A percentile compares a stretch with the other conserved stretches of the same genome.
Conservation (phyloP, 495 filamentous ascomycete genomes). For the Xylaria nigripes region DNA sequence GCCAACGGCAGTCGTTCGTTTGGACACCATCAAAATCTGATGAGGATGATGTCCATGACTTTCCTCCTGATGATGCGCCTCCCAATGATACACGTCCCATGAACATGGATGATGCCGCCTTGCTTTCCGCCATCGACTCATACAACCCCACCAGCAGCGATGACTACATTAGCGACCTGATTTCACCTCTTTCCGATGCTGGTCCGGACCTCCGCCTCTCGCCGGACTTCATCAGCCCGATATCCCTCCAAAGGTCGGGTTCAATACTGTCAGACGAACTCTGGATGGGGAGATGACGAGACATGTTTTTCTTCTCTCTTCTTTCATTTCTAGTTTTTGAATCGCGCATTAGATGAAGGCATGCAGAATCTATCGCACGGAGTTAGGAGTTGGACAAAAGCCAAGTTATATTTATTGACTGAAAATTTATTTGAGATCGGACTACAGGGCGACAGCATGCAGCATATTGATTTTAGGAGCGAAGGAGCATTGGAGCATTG, state of each 20-base stretch:
- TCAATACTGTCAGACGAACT: conserved; percentile 5
- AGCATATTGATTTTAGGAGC: no score
- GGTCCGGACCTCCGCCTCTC: not conserved
- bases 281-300: conserved; percentile 4
- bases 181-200: conserved; percentile 7
- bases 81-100: no score
- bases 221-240: not conserved
- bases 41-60: conserved; percentile 7
- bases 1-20: conserved; percentile 20
- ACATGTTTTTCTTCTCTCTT: not conserved
- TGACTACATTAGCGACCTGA: not conserved
- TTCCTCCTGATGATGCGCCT: no score
- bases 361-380: no score
- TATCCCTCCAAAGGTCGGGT: not conserved
- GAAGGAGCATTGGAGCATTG: no score
- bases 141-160: conserved; percentile 1
- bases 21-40: conserved; percentile 9
- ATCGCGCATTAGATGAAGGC: not conserved
- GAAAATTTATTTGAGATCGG: no score
- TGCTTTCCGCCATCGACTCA: conserved; percentile 15
- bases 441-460: no score
- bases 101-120: conserved; percentile 13
- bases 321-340: not conserved
- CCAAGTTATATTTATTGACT: no score
- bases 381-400: no score